Evolutionary conservation across 495 filamentous ascomycete genomes (phyloP).

Genomic region (Penicillium robsamsonii): DNA sequence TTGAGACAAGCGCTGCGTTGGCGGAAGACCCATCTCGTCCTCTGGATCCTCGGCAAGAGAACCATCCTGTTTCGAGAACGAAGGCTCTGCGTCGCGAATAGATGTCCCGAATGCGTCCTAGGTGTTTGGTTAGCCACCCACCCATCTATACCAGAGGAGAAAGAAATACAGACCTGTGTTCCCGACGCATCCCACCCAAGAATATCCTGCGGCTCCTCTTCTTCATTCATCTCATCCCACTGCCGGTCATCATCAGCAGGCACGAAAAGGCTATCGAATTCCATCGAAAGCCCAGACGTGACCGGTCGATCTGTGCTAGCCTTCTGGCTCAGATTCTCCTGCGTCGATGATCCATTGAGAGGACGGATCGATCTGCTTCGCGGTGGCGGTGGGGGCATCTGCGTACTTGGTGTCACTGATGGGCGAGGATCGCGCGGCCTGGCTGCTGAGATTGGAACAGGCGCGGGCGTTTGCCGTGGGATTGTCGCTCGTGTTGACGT

Average conservation of each 20-base stretch:
- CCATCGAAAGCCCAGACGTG: constrained; percentile 54
- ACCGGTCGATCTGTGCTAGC: constrained; percentile 47
- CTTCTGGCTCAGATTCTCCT: constrained; percentile 24
- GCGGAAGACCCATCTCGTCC: constrained; percentile 46
- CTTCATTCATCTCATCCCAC: constrained; percentile 79
- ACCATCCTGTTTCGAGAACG: constrained; percentile 18
- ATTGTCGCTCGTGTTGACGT: constrained; percentile 30
- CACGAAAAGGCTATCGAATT: constrained; percentile 76
- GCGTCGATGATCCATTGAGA: constrained; percentile 36
- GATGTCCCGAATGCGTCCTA: constrained; percentile 37
- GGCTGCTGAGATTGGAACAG: constrained; percentile 17
- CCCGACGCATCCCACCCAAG: constrained; percentile 80
- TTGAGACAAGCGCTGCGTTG: constrained; percentile 53
- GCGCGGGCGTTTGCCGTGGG: constrained; percentile 31
- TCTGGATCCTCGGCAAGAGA: constrained; percentile 11
- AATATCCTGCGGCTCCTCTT: constrained; percentile 69
- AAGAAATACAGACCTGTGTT: constrained; percentile 35
- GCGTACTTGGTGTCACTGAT: constrained; percentile 15
- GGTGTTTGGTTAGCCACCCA: constrained; percentile 2
- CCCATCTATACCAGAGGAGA: not conserved
- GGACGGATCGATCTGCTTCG: constrained; percentile 36
- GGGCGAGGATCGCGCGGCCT: constrained; percentile 16
- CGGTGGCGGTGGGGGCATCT: constrained; percentile 36
- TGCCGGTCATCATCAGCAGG: constrained; percentile 66
- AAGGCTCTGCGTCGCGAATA: constrained; percentile 29